Evolutionary conservation across 2,329 filamentous ascomycete species (phyloP).

Genomic region (Pyricularia grisea): DNA sequence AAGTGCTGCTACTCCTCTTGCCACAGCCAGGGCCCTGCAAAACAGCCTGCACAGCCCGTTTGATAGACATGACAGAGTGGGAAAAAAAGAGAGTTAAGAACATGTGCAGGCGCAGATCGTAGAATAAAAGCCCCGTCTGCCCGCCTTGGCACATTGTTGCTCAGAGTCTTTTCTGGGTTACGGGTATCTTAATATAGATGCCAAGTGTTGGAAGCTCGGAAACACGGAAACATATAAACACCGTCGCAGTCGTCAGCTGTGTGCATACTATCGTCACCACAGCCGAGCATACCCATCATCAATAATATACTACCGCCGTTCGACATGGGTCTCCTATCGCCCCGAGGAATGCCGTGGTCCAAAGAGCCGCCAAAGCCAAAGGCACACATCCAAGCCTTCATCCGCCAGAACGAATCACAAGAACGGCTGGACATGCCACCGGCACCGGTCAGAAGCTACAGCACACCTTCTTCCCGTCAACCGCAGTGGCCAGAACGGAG

Average conservation of each 20-base stretch:
- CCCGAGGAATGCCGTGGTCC: not conserved
- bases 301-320: too few relatives aligned
- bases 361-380: not conserved
- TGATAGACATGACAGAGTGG: not conserved
- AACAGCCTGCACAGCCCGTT: not conserved
- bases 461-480: not conserved
- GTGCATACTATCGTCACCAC: not conserved
- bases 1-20: not conserved
- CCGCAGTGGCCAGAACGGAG: not conserved
- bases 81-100: not conserved
- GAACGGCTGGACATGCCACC: not conserved
- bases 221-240: not conserved
- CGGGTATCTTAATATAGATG: not conserved
- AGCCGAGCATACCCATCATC: not conserved
- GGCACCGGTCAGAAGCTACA: not conserved
- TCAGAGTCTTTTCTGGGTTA: not conserved
- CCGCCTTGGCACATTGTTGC: not conserved
- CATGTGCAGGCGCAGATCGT: not conserved
- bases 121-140: not conserved
- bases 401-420: not conserved
- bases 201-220: not conserved
- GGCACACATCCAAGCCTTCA: slow-evolving; percentile 1
- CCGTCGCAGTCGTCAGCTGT: not conserved
- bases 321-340: not conserved
- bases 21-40: not conserved